A percentile compares a stretch with the other conserved stretches of the same genome.
phyloP scores from a whole-genome alignment of 768 basidiomycete species.

The Panaeolus papilionaceus region DNA sequence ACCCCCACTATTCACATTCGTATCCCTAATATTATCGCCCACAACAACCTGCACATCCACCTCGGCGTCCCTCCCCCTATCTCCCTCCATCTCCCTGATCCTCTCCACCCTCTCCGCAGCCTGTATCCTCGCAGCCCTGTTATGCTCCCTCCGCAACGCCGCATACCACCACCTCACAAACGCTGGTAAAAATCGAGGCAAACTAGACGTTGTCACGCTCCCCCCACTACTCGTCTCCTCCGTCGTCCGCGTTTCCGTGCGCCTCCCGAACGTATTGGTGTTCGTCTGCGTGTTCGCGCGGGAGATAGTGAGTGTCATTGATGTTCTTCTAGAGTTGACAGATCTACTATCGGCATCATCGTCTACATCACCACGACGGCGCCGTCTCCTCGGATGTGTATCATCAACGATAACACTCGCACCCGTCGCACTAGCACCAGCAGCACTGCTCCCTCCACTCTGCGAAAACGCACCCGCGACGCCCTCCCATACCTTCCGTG shows the following conservation, averaged over 20 bases:
- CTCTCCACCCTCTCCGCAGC: conserved; percentile 72
- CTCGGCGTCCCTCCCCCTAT: conserved; percentile 16
- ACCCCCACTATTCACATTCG: background rate
- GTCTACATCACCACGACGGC: background rate
- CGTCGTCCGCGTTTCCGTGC: conserved; percentile 4
- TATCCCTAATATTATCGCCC: background rate
- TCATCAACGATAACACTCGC: background rate
- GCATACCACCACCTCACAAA: conserved; percentile 61
- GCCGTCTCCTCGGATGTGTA: background rate
- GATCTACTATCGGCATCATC: conserved; percentile 16
- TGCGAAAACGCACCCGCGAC: conserved; percentile 56
- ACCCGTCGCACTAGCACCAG: conserved; percentile 17
- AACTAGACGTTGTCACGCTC: conserved; percentile 30
- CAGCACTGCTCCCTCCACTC: conserved; percentile 6
- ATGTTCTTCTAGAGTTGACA: conserved; percentile 8
- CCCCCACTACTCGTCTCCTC: conserved; percentile 4
- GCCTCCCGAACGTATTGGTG: conserved; percentile 10
- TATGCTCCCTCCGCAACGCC: conserved; percentile 71
- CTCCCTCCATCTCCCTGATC: conserved; percentile 64
- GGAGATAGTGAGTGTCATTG: conserved; percentile 13
- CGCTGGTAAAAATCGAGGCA: conserved; percentile 45
- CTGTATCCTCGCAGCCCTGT: conserved; percentile 71
- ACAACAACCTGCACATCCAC: background rate
- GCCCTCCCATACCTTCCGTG: conserved; percentile 62
- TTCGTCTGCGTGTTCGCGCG: conserved; percentile 10